phyloP scores from a whole-genome alignment of 805 yeast genomes.

The Tetrapisispora phaffii region DNA sequence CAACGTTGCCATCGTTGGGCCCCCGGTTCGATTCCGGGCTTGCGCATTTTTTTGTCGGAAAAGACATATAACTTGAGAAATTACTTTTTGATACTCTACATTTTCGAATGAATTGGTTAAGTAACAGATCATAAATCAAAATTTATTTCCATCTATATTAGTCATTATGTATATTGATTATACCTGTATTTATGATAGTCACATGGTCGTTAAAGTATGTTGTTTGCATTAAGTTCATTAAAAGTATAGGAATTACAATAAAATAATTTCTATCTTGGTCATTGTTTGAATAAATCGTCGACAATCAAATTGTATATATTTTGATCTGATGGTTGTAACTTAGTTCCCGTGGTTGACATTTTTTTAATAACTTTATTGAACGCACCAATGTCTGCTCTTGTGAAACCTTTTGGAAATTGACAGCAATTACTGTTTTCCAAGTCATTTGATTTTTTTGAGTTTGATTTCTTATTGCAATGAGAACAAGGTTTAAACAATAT shows the following conservation, averaged over 20 bases:
- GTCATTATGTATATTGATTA: too few relatives aligned
- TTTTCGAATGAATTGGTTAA: too few relatives aligned
- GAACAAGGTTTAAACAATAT: conserved; percentile 47
- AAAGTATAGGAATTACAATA: background rate
- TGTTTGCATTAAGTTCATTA: background rate
- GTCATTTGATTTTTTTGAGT: background rate
- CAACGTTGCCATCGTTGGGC: conserved; percentile 6
- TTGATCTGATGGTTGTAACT: background rate
- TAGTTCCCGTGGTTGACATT: background rate
- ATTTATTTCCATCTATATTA: too few relatives aligned
- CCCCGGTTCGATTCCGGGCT: conserved; percentile 7
- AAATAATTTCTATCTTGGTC: background rate
- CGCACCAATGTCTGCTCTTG: conserved; percentile 21
- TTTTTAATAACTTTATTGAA: conserved; percentile 2
- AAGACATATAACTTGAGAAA: too few relatives aligned
- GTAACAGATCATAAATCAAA: too few relatives aligned
- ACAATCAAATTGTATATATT: background rate
- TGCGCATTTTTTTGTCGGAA: conserved; percentile 4
- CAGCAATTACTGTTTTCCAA: conserved; percentile 26
- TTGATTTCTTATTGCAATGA: conserved; percentile 35
- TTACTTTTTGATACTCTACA: too few relatives aligned
- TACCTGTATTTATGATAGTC: background rate
- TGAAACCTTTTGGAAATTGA: conserved; percentile 48
- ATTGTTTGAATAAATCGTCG: background rate
- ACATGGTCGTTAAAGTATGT: background rate